Evolutionary conservation across 2,329 filamentous ascomycete species (phyloP).

Genomic region (Sclerotinia sclerotiorum): DNA sequence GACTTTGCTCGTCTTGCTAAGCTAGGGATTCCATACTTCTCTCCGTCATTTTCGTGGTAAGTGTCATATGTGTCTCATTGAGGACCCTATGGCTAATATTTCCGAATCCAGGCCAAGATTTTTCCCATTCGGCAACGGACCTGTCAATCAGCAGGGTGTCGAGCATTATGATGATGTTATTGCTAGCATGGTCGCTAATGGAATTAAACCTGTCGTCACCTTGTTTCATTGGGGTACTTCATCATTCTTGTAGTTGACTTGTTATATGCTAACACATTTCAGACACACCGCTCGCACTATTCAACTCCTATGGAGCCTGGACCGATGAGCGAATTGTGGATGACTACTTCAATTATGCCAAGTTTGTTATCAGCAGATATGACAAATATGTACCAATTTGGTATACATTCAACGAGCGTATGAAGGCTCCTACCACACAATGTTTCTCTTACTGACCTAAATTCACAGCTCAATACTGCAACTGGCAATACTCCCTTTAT

Average conservation of each 20-base stretch:
- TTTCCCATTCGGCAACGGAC: slow-evolving; percentile 52
- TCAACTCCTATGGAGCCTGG: slow-evolving; percentile 47
- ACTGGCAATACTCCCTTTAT: slow-evolving; percentile 49
- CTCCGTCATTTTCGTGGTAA: slow-evolving; percentile 40
- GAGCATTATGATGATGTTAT: slow-evolving; percentile 57
- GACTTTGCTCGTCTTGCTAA: slow-evolving; percentile 54
- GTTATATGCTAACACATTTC: slow-evolving; percentile 6
- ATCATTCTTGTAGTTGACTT: neutral
- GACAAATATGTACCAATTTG: slow-evolving; percentile 52
- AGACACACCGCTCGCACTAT: slow-evolving; percentile 40
- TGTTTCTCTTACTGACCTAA: slow-evolving; percentile 26
- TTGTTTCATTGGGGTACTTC: slow-evolving; percentile 44
- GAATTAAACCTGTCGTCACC: slow-evolving; percentile 50
- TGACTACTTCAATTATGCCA: slow-evolving; percentile 54
- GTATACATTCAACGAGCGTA: slow-evolving; percentile 57
- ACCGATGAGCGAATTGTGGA: slow-evolving; percentile 50
- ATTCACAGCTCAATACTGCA: slow-evolving; percentile 45
- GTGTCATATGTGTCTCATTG: neutral
- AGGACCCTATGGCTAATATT: neutral
- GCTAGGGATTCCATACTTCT: slow-evolving; percentile 54
- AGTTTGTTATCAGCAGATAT: slow-evolving; percentile 52
- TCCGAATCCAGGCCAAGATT: slow-evolving; percentile 43
- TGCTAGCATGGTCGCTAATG: slow-evolving; percentile 49
- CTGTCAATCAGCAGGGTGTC: slow-evolving; percentile 52
- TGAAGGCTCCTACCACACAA: slow-evolving; percentile 25